These are phyloP conservation scores for Globisporangium paroecandrum DNA, from an alignment of 352 stramenopile genomes.

Conservation along the genomic window DNA sequence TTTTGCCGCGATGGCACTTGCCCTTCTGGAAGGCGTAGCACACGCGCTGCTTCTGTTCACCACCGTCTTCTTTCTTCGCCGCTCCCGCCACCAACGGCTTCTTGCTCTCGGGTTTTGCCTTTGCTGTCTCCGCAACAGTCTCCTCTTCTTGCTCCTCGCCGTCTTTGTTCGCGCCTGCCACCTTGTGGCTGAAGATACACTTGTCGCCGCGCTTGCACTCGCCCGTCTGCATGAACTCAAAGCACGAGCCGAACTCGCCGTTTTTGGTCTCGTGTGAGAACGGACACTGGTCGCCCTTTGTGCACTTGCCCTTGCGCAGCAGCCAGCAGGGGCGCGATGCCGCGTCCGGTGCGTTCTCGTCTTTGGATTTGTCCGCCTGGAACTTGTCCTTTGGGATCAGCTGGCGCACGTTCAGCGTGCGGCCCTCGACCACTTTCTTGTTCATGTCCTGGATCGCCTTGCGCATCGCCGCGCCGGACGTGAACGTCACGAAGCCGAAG, in stretches of 20 bases:
- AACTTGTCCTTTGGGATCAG: slow-evolving; percentile 73
- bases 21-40: slow-evolving; percentile 79
- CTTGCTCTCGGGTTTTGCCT: neutral
- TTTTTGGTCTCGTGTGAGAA: slow-evolving; percentile 76
- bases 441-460: slow-evolving; percentile 75
- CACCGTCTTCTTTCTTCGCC: neutral
- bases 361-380: slow-evolving; percentile 38
- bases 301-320: slow-evolving; percentile 77
- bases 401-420: slow-evolving; percentile 71
- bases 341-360: slow-evolving; percentile 31
- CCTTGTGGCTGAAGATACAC: slow-evolving; percentile 66
- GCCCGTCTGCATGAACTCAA: slow-evolving; percentile 74
- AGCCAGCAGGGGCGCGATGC: slow-evolving; percentile 61
- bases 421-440: slow-evolving; percentile 64
- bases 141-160: slow-evolving; percentile 7
- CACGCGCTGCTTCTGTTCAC: slow-evolving; percentile 40
- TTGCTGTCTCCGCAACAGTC: slow-evolving; percentile 7
- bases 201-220: slow-evolving; percentile 65
- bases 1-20: slow-evolving; percentile 66
- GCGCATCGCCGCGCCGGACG: slow-evolving; percentile 59
- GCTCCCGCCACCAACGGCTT: neutral
- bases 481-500: slow-evolving; percentile 86
- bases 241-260: slow-evolving; percentile 75
- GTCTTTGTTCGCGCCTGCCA: slow-evolving; percentile 1
- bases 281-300: slow-evolving; percentile 59